phyloP scores from a whole-genome alignment of 441 rosid genomes.

The Jatropha multifida region DNA sequence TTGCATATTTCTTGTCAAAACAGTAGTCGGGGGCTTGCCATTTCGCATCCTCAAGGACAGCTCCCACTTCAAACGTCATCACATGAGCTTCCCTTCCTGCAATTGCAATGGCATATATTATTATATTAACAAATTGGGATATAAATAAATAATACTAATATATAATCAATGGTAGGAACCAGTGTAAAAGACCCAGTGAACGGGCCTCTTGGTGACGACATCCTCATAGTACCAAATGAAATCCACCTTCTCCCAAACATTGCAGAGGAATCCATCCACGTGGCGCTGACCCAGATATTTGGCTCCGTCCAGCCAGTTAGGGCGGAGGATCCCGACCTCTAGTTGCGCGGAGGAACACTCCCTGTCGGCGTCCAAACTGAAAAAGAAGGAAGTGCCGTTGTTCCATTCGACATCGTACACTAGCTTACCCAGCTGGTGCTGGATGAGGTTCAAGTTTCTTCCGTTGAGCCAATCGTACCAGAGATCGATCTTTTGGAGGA shows the following conservation, averaged over 20 bases:
- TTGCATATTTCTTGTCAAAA: slow-evolving; percentile 31
- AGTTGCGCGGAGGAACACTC: slow-evolving; percentile 48
- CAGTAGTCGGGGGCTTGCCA: slow-evolving; percentile 85
- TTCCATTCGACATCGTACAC: slow-evolving; percentile 84
- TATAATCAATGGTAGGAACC: slow-evolving; percentile 27
- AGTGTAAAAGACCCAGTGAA: slow-evolving; percentile 73
- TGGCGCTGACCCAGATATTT: slow-evolving; percentile 57
- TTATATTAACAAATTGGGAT: background rate
- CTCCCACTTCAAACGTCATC: slow-evolving; percentile 79
- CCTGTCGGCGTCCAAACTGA: slow-evolving; percentile 43
- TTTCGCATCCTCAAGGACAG: slow-evolving; percentile 57
- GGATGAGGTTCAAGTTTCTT: slow-evolving; percentile 77
- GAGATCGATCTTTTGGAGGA: slow-evolving; percentile 63
- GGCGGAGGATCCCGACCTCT: slow-evolving; percentile 65
- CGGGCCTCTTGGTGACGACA: slow-evolving; percentile 64
- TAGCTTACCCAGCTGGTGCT: slow-evolving; percentile 62
- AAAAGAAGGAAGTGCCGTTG: slow-evolving; percentile 72
- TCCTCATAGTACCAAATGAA: slow-evolving; percentile 81
- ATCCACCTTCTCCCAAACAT: slow-evolving; percentile 80
- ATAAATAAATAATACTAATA: too few relatives aligned
- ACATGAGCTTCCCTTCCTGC: slow-evolving; percentile 79
- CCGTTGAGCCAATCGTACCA: slow-evolving; percentile 92
- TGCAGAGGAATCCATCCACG: slow-evolving; percentile 66
- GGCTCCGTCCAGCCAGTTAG: slow-evolving; percentile 81
- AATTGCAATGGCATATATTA: background rate